phyloP scores from a whole-genome alignment of 148 eudicot genomes.

The Vaccinium vitisidaea region DNA sequence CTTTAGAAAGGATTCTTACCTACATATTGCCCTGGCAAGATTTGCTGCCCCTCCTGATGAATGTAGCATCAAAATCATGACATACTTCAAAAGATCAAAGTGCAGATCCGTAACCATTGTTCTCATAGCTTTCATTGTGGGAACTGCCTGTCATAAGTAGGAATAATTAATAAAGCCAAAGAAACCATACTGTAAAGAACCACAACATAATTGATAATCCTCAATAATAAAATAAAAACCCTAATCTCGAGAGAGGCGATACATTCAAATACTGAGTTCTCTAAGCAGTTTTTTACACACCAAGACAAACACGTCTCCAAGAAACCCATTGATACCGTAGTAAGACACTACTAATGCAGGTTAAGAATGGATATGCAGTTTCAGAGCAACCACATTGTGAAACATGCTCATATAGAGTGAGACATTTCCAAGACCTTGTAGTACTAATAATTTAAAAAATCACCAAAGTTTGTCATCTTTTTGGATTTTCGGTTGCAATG shows the following conservation, averaged over 20 bases:
- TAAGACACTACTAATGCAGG: background rate
- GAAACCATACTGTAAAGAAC: background rate
- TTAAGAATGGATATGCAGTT: background rate
- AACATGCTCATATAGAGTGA: background rate
- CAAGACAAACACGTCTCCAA: background rate
- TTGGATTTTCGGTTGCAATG: too few relatives aligned
- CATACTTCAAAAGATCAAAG: slow-evolving; percentile 1
- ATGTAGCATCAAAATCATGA: background rate
- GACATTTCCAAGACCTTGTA: too few relatives aligned
- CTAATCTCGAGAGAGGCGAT: background rate
- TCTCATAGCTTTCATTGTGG: background rate
- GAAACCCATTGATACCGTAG: background rate
- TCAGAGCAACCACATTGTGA: background rate
- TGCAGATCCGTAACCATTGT: background rate
- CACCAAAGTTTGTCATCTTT: too few relatives aligned
- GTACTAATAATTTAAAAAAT: too few relatives aligned
- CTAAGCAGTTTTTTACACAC: background rate
- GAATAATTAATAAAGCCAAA: too few relatives aligned
- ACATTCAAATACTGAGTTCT: background rate
- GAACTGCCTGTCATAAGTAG: background rate
- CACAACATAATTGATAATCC: background rate
- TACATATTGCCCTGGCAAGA: slow-evolving; percentile 6
- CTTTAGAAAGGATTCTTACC: background rate
- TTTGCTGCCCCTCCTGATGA: background rate
- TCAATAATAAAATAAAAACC: background rate